Percentiles rank a stretch among this genome's conserved stretches.
These are phyloP conservation scores for Calocera cornea DNA, from an alignment of 768 basidiomycete species.

Conservation along the genomic window DNA sequence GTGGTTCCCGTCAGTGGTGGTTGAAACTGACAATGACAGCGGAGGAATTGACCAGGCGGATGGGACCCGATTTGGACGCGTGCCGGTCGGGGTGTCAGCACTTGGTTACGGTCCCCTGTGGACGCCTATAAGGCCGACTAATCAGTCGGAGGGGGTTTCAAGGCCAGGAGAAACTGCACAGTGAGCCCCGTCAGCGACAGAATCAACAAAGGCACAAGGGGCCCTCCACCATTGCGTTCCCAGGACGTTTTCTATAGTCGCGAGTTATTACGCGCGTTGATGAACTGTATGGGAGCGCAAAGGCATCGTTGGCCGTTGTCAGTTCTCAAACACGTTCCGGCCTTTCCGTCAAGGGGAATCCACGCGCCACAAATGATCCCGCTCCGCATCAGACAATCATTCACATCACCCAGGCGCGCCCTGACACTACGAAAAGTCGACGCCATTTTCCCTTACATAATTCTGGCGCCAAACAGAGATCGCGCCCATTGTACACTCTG, in stretches of 20 bases:
- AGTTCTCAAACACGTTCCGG: constrained; percentile 5
- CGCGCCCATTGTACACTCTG: background rate
- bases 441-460: background rate
- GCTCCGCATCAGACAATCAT: constrained; percentile 1
- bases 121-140: background rate
- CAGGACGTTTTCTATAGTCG: background rate
- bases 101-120: background rate
- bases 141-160: too few relatives aligned
- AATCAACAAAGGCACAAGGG: background rate
- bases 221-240: background rate
- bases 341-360: background rate
- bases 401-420: background rate
- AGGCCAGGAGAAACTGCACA: too few relatives aligned
- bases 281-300: background rate
- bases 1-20: background rate
- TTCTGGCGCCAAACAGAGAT: background rate
- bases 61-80: background rate
- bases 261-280: background rate
- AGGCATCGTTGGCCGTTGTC: background rate
- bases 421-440: background rate
- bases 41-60: constrained; percentile 5
- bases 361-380: constrained; percentile 1
- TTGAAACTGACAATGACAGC: constrained; percentile 5
- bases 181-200: too few relatives aligned
- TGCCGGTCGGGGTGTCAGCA: background rate